These are phyloP conservation scores for Schizochytrium sp. DNA, from an alignment of 108 stramenopile genomes.

Conservation along the genomic window DNA sequence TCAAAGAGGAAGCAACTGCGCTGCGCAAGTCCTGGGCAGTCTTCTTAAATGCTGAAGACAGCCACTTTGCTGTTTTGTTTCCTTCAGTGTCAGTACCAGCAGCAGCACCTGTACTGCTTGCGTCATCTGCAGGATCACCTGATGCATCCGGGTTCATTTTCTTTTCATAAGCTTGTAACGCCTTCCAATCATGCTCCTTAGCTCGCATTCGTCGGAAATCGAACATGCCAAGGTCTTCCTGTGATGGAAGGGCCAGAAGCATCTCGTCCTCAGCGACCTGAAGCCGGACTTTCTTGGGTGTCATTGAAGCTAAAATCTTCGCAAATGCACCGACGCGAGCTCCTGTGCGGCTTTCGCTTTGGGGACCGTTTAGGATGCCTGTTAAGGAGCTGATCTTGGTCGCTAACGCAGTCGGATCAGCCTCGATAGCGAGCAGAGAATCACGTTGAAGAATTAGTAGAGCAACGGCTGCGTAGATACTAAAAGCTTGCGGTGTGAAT, in stretches of 20 bases:
- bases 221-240: neutral
- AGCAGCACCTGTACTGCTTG: neutral
- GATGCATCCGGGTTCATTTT: neutral
- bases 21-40: conserved; percentile 1
- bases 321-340: conserved; percentile 25
- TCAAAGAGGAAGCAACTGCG: conserved; percentile 16
- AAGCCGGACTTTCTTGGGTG: neutral
- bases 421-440: neutral
- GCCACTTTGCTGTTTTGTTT: neutral
- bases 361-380: conserved; percentile 24
- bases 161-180: neutral
- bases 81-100: neutral
- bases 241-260: conserved; percentile 25
- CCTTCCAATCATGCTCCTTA: neutral
- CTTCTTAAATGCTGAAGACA: conserved; percentile 55
- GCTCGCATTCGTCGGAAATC: conserved; percentile 24
- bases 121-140: neutral
- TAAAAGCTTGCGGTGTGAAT: neutral
- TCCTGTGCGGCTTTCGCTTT: neutral
- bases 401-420: neutral
- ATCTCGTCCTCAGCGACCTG: conserved; percentile 37
- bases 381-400: neutral
- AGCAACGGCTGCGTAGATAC: conserved; percentile 26
- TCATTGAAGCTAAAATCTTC: neutral
- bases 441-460: conserved; percentile 13